Evolutionary conservation across 202 grass and related monocot species (phyloP), one percentile per base, ranked within the genome.

Genomic region (Cymbopogon flexuosus): DNA sequence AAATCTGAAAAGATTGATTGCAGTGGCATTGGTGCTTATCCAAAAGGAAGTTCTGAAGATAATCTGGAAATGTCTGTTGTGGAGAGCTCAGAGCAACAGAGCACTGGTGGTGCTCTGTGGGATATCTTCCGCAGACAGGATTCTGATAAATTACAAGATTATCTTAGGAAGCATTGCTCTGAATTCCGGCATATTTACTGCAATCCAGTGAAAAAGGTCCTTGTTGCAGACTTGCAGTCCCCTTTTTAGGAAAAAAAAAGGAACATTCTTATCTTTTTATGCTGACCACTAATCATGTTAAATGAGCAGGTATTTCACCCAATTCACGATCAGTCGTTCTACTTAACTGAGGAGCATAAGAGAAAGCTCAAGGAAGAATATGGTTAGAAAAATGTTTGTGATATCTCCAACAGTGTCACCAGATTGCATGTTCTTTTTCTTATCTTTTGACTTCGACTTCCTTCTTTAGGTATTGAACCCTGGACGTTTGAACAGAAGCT

Each of bases 401-500:
- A 67, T 86, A 3, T 85, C 40, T 62, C 19, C 0, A 39, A 65
- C 59, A 36, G 30, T 72, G 47, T 83, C 15, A 60, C 45, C 13
- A 41, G 21, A 60, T 72, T 18, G 2, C 39, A 61, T 63, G 3
- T 34, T 34, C 37, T 65, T 54, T 63, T 3, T 46, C 23, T 80
- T 13, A 37, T 75, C 5, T 30, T 46, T 52, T 80, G 21, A n/a
- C 64, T 74, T 77, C 62, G 21, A n/a, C 64, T 74, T 77, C 62
- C 65, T 89, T 33, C 21, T 86, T 58, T 83, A 97, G 91, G 93
- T 73, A 54, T 93, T 93, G 91, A 93, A 71, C 93, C 93, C 34
- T 97, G 93, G 90, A 91, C 91, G 11, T 97, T 97, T 74, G 91
- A 91, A 51, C 88, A 97, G 79, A 91, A 93, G 75, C 84, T 93